Percentiles rank a stretch among this genome's conserved stretches.
These are phyloP conservation scores for Neurospora sp. DNA, from an alignment of 495 filamentous ascomycete genomes.

Conservation along the genomic window DNA sequence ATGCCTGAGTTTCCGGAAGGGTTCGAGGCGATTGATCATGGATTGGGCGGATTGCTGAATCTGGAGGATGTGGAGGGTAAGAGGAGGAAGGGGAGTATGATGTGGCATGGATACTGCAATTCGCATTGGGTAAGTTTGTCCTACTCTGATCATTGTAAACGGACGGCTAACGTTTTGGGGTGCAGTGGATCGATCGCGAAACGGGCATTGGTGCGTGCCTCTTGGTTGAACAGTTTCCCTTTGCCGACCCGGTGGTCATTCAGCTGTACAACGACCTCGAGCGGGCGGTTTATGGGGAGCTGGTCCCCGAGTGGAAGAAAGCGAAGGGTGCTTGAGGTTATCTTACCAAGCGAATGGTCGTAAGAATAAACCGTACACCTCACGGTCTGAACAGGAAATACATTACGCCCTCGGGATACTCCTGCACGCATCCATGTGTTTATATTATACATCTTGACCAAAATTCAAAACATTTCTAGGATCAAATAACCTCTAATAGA, in stretches of 20 bases:
- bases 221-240: conserved; percentile 19
- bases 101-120: conserved; percentile 24
- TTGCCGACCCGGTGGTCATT: conserved; percentile 12
- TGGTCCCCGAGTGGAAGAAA: conserved; percentile 9
- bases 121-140: conserved; percentile 20
- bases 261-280: conserved; percentile 23
- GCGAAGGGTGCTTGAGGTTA: neutral
- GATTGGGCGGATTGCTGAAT: conserved; percentile 19
- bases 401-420: too few species aligned
- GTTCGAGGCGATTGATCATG: conserved; percentile 11
- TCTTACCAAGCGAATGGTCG: neutral
- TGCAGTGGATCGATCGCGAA: conserved; percentile 27
- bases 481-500: too few species aligned
- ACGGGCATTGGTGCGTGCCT: conserved; percentile 21
- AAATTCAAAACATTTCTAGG: too few species aligned
- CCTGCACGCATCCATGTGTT: too few species aligned
- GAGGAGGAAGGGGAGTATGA: conserved; percentile 27
- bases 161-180: neutral
- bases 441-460: too few species aligned
- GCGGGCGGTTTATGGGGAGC: conserved; percentile 19
- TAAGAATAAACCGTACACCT: too few species aligned
- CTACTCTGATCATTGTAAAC: neutral
- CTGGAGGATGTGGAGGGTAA: conserved; percentile 19
- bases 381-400: too few species aligned
- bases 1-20: conserved; percentile 13